Percentiles rank a stretch among this genome's conserved stretches.
phyloP scores from a whole-genome alignment of 208 protist species.

The Wallacemonas rigidus region DNA sequence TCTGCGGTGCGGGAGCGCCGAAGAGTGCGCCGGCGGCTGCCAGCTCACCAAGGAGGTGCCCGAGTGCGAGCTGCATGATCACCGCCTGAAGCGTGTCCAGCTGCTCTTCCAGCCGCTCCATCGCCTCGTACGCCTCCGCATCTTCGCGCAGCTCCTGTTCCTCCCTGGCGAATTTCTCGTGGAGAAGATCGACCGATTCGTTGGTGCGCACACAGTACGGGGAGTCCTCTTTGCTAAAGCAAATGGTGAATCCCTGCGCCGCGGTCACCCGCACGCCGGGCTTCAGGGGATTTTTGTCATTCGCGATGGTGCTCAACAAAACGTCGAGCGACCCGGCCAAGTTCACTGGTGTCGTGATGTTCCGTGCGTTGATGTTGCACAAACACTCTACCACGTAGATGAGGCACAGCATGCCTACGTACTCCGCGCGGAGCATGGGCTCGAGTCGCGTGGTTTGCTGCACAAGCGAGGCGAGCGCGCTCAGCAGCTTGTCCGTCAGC shows the following conservation, averaged over 20 bases:
- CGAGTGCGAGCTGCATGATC: conserved; percentile 74
- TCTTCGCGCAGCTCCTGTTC: conserved; percentile 50
- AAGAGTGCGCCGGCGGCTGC: conserved; percentile 27
- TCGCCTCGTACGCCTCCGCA: conserved; percentile 45
- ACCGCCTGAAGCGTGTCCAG: conserved; percentile 66
- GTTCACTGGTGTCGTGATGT: conserved; percentile 38
- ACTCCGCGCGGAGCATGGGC: conserved; percentile 47
- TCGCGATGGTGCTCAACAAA: conserved; percentile 54
- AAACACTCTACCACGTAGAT: conserved; percentile 65
- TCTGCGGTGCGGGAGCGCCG: conserved; percentile 6
- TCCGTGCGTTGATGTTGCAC: conserved; percentile 75
- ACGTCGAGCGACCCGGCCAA: conserved; percentile 36
- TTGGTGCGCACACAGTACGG: conserved; percentile 58
- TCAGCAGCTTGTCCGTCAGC: conserved; percentile 28
- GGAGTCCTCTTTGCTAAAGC: conserved; percentile 68
- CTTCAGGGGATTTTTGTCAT: conserved; percentile 48
- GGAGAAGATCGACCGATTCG: conserved; percentile 59
- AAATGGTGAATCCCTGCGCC: conserved; percentile 72
- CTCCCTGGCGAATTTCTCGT: conserved; percentile 49
- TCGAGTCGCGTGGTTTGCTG: conserved; percentile 52
- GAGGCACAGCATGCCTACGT: conserved; percentile 76
- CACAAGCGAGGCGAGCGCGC: conserved; percentile 42
- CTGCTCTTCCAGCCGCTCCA: conserved; percentile 68
- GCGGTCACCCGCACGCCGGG: conserved; percentile 41
- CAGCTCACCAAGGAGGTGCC: conserved; percentile 70